Conservation (phyloP, 345 rosid genomes). For the Gynandropsis gynandra region DNA sequence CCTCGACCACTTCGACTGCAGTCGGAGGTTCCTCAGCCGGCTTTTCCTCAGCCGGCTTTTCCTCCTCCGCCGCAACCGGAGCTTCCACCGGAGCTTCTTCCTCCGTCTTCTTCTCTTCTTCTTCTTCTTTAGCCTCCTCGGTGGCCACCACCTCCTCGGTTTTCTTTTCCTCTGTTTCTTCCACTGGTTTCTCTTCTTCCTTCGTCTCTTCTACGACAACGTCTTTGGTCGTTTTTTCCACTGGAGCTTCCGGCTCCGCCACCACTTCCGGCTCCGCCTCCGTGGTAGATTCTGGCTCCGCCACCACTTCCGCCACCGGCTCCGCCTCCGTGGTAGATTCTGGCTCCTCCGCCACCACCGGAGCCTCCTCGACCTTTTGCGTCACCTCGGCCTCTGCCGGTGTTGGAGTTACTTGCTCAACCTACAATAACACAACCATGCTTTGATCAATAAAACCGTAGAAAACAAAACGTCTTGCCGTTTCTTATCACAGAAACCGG, state of each 20-base stretch:
- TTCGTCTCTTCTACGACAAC: constrained; percentile 18
- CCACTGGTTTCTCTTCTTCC: constrained; percentile 3
- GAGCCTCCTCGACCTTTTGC: constrained; percentile 19
- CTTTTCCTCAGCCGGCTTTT: constrained; percentile 17
- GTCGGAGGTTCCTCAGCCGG: background rate
- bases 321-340: background rate
- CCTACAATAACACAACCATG: constrained; percentile 19
- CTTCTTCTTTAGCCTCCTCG: constrained; percentile 11
- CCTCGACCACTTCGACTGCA: too few relatives aligned
- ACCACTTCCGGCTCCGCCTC: background rate
- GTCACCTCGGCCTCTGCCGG: constrained; percentile 25
- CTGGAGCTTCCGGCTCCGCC: constrained; percentile 18
- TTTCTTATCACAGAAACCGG: background rate
- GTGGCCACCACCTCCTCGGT: background rate
- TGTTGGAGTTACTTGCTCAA: constrained; percentile 16
- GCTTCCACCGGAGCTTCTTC: too few relatives aligned
- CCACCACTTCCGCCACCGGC: background rate
- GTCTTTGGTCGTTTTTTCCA: constrained; percentile 21
- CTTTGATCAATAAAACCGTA: background rate
- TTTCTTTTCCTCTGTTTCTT: background rate
- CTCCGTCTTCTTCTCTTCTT: too few relatives aligned
- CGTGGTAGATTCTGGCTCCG: background rate
- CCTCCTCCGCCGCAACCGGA: constrained; percentile 13
- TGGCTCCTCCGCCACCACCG: too few relatives aligned
- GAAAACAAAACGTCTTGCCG: background rate